Evolutionary conservation across 331 rosid species (phyloP).

Genomic region (Phaseolus coccineus): DNA sequence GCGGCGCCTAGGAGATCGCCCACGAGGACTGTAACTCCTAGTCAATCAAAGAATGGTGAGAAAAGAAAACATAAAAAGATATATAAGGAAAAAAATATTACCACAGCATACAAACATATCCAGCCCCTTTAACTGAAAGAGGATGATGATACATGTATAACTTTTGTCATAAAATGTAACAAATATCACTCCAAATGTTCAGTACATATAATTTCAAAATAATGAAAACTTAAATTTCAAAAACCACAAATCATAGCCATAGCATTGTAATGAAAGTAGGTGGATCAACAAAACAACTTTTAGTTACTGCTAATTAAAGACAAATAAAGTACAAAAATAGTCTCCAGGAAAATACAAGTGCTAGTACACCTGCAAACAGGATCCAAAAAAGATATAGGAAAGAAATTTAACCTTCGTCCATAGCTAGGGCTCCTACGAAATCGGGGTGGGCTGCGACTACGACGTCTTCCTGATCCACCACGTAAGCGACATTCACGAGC

Average conservation of each 20-base stretch:
- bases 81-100: not conserved
- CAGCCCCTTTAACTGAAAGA: not conserved
- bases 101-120: not conserved
- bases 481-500: constrained; percentile 97
- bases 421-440: constrained; percentile 98
- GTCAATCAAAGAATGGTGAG: constrained; percentile 34
- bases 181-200: not conserved
- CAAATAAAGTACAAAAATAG: not conserved
- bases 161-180: not conserved
- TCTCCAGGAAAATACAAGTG: not conserved
- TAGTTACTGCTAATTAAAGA: not conserved
- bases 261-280: not conserved
- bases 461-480: constrained; percentile 91
- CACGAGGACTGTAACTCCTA: constrained; percentile 97
- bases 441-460: constrained; percentile 94
- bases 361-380: not conserved
- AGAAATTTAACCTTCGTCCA: constrained; percentile 78
- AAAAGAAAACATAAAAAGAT: not conserved
- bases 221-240: not conserved
- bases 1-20: constrained; percentile 95
- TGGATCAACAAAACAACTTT: not conserved
- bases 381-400: not conserved
- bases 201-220: not conserved
- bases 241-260: constrained; percentile 4
- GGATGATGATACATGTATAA: not conserved